Percentiles rank a stretch among this genome's conserved stretches.
phyloP scores from a whole-genome alignment of 352 stramenopile genomes.

The Phytophthora cryptogea region DNA sequence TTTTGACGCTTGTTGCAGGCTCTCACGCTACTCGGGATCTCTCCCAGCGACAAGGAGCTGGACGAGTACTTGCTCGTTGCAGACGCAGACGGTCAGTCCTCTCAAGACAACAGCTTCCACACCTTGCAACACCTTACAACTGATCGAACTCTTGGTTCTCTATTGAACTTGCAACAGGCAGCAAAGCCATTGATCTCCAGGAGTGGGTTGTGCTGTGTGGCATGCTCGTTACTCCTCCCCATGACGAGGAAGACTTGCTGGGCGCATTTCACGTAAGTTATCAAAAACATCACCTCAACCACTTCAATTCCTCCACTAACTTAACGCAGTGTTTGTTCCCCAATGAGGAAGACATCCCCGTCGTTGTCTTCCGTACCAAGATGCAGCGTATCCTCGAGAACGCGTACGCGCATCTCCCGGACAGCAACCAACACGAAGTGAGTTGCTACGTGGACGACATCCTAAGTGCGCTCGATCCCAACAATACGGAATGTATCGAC shows the following conservation, averaged over 20 bases:
- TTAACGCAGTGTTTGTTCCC: constrained; percentile 55
- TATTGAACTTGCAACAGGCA: constrained; percentile 26
- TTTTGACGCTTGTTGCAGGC: constrained; percentile 21
- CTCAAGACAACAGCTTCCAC: background rate
- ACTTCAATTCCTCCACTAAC: constrained; percentile 4
- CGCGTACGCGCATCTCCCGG: constrained; percentile 61
- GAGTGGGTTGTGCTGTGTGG: constrained; percentile 73
- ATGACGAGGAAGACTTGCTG: constrained; percentile 56
- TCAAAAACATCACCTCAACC: background rate
- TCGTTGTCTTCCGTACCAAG: constrained; percentile 69
- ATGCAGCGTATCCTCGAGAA: constrained; percentile 72
- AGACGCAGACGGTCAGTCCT: constrained; percentile 46
- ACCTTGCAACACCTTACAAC: background rate
- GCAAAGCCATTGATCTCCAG: constrained; percentile 69
- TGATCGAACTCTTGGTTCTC: background rate
- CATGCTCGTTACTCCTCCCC: constrained; percentile 58
- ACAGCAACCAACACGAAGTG: constrained; percentile 74
- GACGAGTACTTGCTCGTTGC: constrained; percentile 69
- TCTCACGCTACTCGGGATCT: constrained; percentile 60
- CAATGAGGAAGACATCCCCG: constrained; percentile 63
- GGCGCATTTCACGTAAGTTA: constrained; percentile 56
- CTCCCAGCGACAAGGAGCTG: constrained; percentile 65
- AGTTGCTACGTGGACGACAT: constrained; percentile 77
- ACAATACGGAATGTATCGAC: constrained; percentile 76
- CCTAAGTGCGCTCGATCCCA: constrained; percentile 62